Evolutionary conservation across 1,139 yeast species (phyloP), one percentile per base, ranked within the genome.

Genomic region (Ogataea hybrid): DNA sequence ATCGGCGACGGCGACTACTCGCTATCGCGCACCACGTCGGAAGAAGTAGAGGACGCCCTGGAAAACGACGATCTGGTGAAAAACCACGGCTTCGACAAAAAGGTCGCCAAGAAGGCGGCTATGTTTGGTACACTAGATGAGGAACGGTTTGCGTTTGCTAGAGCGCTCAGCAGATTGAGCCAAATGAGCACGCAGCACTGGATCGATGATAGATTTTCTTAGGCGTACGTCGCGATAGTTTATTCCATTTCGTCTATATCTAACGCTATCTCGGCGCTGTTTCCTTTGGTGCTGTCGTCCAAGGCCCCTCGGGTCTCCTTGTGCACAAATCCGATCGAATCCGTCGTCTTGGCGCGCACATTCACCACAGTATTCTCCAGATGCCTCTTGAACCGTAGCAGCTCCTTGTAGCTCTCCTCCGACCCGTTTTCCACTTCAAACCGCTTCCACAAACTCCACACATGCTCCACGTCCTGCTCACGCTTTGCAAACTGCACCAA

Each of bases 101-200:
- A 79, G 50, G 70, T 84, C 41, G 87, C 92, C n/a, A 76, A 82
- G 52, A 79, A 82, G 59, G 85, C 94, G 1, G 70, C 84, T 27
- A 79, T 88, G 79, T 90, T 92, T 67, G 85, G 73, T 36, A 73
- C 84, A 34, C 68, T 84, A 6, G 97, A 89, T 61, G 98, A 92
- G 63, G 98, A 92, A 65, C 77, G 84, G 63, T 92, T 92, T 69
- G 98, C 98, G 12, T 92, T 90, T 70, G 96, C 97, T 1, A 75
- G 98, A 59, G 97, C 97, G 0, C 70, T 92, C 49, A 83, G 94
- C 53, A 77, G 98, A 61, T 71, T 92, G 52, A 76, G 92, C 39
- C 97, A 92, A 56, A 92, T 92, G 97, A 84, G 95, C 53, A 84
- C 96, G 5, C 82, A 82, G 32, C 95, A 85, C 42, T 92, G 98